Evolutionary conservation across 208 protist species (phyloP).

Genomic region (Leishmania tarentolae): DNA sequence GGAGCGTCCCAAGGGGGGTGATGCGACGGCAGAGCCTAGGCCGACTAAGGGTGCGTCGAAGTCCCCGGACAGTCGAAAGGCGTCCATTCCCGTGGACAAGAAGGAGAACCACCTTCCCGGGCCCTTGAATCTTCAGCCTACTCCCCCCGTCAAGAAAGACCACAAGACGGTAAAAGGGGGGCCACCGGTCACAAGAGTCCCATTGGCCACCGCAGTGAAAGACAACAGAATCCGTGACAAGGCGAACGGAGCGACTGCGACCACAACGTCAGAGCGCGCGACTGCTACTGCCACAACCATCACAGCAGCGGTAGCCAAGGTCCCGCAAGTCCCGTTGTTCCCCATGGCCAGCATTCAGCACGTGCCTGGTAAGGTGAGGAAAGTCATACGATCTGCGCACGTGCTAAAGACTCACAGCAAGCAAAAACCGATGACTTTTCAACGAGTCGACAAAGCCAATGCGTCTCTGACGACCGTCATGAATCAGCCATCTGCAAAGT

Average conservation of each 20-base stretch:
- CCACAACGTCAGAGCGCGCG: background rate
- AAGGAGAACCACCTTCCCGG: background rate
- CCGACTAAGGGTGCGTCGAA: background rate
- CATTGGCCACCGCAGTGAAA: background rate
- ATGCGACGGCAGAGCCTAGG: background rate
- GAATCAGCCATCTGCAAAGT: background rate
- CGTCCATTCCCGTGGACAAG: background rate
- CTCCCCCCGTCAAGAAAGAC: background rate
- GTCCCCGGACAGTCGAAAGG: background rate
- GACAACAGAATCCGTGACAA: background rate
- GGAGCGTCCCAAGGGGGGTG: background rate
- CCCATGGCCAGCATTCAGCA: slow-evolving; percentile 6
- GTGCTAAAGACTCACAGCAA: background rate
- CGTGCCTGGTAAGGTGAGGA: background rate
- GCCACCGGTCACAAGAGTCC: background rate
- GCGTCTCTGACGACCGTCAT: background rate
- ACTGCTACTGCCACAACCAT: background rate
- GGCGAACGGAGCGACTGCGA: background rate
- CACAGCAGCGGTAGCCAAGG: background rate
- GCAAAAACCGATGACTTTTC: background rate
- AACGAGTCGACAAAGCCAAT: background rate
- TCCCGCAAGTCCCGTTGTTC: background rate
- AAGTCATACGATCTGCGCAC: background rate
- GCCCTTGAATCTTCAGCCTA: background rate
- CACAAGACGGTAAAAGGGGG: background rate